phyloP scores from a whole-genome alignment of 768 basidiomycete species.

The Pisolithus sp. region DNA sequence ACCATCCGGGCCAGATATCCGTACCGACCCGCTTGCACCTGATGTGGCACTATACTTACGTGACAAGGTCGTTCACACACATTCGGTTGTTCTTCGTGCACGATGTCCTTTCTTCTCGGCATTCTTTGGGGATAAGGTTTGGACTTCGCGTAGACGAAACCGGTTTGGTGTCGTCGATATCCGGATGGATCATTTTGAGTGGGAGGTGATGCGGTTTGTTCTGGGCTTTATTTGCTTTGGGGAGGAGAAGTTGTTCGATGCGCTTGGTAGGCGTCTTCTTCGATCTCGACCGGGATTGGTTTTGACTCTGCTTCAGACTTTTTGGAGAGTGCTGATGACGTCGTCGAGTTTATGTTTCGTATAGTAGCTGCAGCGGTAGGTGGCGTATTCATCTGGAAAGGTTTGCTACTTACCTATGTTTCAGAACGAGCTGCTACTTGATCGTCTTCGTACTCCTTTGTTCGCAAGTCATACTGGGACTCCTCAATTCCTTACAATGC shows the following conservation, averaged over 20 bases:
- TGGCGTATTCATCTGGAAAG: constrained; percentile 1
- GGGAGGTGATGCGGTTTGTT: constrained; percentile 71
- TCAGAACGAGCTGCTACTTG: constrained; percentile 85
- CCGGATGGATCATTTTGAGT: constrained; percentile 64
- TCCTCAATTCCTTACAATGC: constrained; percentile 70
- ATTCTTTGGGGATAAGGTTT: constrained; percentile 78
- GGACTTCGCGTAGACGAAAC: constrained; percentile 64
- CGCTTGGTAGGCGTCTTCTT: constrained; percentile 44
- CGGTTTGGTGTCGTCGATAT: constrained; percentile 51
- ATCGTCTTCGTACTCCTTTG: constrained; percentile 78
- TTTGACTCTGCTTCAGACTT: constrained; percentile 42
- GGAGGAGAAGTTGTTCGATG: constrained; percentile 62
- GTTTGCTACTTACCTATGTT: background rate
- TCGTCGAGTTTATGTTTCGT: constrained; percentile 82
- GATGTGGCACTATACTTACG: constrained; percentile 71
- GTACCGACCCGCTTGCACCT: constrained; percentile 33
- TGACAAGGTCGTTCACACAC: constrained; percentile 58
- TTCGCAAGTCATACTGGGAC: constrained; percentile 63
- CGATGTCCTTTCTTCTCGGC: constrained; percentile 78
- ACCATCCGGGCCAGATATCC: constrained; percentile 2
- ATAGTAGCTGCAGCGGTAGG: constrained; percentile 80
- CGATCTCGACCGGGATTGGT: background rate
- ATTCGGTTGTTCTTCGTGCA: constrained; percentile 74
- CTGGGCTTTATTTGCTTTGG: constrained; percentile 76
- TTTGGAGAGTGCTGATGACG: constrained; percentile 57